A percentile compares a stretch with the other conserved stretches of the same genome.
These are phyloP conservation scores for Candida verbasci DNA, from an alignment of 805 yeast species.

Conservation along the genomic window DNA sequence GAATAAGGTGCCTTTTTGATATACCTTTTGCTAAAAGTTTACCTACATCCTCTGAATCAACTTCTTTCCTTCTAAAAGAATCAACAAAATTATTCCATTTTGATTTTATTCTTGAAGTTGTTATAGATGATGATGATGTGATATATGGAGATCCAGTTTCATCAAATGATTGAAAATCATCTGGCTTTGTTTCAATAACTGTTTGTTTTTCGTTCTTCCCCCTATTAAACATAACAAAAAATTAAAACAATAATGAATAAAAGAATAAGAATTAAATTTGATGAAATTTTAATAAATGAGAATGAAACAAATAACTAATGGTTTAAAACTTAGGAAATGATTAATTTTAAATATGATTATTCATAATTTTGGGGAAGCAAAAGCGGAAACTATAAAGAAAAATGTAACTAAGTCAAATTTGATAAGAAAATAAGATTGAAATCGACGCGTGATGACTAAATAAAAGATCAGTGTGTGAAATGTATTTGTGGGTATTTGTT, in stretches of 20 bases:
- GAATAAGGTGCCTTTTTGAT: slow-evolving; percentile 37
- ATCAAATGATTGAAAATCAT: slow-evolving; percentile 2
- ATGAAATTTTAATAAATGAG: neutral
- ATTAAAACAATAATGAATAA: neutral
- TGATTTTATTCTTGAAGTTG: slow-evolving; percentile 3
- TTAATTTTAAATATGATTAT: slow-evolving; percentile 1
- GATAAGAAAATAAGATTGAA: neutral
- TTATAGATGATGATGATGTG: slow-evolving; percentile 1
- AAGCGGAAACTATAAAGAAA: slow-evolving; percentile 3
- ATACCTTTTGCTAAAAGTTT: slow-evolving; percentile 24
- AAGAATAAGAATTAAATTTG: neutral
- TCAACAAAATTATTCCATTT: slow-evolving; percentile 19
- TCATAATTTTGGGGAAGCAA: slow-evolving; percentile 6
- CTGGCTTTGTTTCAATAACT: slow-evolving; percentile 3
- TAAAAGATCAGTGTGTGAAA: neutral
- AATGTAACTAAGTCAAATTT: neutral
- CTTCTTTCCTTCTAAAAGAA: slow-evolving; percentile 19
- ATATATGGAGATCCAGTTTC: slow-evolving; percentile 6
- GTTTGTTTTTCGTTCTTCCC: slow-evolving; percentile 4
- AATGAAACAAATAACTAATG: too few relatives aligned
- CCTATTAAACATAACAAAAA: slow-evolving; percentile 3
- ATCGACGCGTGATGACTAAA: slow-evolving; percentile 6
- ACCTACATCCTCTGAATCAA: slow-evolving; percentile 14
- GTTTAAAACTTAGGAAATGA: slow-evolving; percentile 4
- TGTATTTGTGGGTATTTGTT: too few relatives aligned